Evolutionary conservation across 139 green algal genomes (phyloP).

Genomic region (Chlorella vulgaris): DNA sequence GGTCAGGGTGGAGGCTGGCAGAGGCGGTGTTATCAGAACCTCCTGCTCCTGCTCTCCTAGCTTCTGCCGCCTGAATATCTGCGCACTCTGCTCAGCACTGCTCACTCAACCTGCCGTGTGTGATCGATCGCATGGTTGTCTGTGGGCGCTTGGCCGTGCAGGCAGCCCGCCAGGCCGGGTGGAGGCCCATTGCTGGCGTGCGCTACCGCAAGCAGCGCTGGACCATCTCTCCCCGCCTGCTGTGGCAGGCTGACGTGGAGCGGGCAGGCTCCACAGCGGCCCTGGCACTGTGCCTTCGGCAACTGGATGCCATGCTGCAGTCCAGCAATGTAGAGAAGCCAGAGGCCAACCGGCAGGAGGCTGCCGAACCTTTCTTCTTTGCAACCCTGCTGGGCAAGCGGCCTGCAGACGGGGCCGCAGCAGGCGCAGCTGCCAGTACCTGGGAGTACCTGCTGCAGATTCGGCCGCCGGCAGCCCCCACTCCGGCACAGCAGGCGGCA

Average conservation of each 20-base stretch:
- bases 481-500: neutral
- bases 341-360: constrained; percentile 17
- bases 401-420: neutral
- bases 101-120: too few species aligned
- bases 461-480: constrained; percentile 4
- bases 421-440: neutral
- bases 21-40: neutral
- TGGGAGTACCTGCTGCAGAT: constrained; percentile 46
- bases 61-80: too few species aligned
- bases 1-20: too few species aligned
- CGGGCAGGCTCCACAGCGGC: constrained; percentile 27
- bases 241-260: constrained; percentile 47
- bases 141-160: too few species aligned
- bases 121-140: too few species aligned
- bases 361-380: constrained; percentile 10
- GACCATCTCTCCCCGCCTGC: constrained; percentile 15
- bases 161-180: constrained; percentile 40
- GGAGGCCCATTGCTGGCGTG: constrained; percentile 41
- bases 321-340: constrained; percentile 24
- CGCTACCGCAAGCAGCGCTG: constrained; percentile 41
- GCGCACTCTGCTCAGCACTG: too few species aligned
- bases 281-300: constrained; percentile 53
- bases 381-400: constrained; percentile 27
- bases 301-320: constrained; percentile 48
- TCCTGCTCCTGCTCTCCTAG: neutral